Evolutionary conservation across 176 grass and related monocot species (phyloP), one percentile per base, ranked within the genome.

Genomic region (Triticum timopheevii): DNA sequence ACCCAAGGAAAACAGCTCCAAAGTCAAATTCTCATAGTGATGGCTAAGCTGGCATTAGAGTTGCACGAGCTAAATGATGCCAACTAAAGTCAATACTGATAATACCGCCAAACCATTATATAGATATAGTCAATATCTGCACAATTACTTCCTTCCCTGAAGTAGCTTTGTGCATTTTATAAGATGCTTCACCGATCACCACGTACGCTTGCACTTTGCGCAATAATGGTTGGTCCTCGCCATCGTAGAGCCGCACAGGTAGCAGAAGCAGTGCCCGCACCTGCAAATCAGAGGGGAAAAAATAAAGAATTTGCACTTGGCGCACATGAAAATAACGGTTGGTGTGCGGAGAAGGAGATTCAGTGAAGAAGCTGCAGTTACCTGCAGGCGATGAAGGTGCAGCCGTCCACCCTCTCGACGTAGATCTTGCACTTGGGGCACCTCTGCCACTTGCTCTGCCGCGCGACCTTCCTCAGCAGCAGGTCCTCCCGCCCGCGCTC

Each of bases 231-330:
- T 91, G 25, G 47, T 74, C 42, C 74, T 86, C 2, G 83, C 73
- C 91, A 98, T 98, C 25, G 91, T 90, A 40, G 92, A 86, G 52
- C 81, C 90, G 12, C 96, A 98, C 1, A 84, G 61, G 77, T 98
- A 98, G 84, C 91, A 98, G 88, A 98, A 95, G 79, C 93, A 88
- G 79, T 92, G 77, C 4, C 83, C 83, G 73, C 96, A 98, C 81
- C 81, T 92, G 83, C 42, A 80, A 82, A 81, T 64, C 40, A 3
- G 24, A 87, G 27, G 15, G 27, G 15, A 50, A 73, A 73, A 16
- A 2, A 54, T 54, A 17, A 19, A 19, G 0, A 54, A 6, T 7
- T 52, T 2, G 49, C 49, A 17, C 49, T 52, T 2, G 49, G 47
- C 13, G 49, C 71, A 23, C 6, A 13, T 74, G 13, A 47, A 76